These are phyloP conservation scores for Gliomastix tumulicola DNA, from an alignment of 2,329 filamentous ascomycete species.

Conservation along the genomic window DNA sequence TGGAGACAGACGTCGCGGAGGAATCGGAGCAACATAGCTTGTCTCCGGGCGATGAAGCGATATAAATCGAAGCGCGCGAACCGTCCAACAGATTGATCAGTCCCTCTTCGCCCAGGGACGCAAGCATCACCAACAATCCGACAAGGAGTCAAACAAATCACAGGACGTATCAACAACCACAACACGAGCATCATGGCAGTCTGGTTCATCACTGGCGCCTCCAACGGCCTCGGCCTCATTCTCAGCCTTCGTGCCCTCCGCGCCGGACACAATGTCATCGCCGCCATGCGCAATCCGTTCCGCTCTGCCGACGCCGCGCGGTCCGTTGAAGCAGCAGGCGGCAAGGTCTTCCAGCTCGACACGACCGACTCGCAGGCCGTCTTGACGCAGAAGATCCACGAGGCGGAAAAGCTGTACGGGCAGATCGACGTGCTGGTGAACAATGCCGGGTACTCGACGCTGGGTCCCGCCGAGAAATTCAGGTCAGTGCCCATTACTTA, in stretches of 20 bases:
- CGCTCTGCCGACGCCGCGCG: conserved; percentile 9
- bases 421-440: conserved; percentile 44
- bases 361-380: conserved; percentile 13
- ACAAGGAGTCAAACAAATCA: too few relatives aligned
- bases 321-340: conserved; percentile 12
- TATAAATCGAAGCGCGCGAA: too few relatives aligned
- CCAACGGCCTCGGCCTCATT: conserved; percentile 36
- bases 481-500: conserved; percentile 9
- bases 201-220: conserved; percentile 43
- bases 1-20: too few relatives aligned
- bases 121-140: too few relatives aligned
- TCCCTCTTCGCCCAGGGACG: too few relatives aligned
- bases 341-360: conserved; percentile 18
- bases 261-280: conserved; percentile 38
- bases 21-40: too few relatives aligned
- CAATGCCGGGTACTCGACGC: conserved; percentile 37
- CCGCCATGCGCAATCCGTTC: conserved; percentile 29
- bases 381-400: conserved; percentile 13
- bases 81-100: too few relatives aligned
- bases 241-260: conserved; percentile 32
- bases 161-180: too few relatives aligned
- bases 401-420: conserved; percentile 15
- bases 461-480: conserved; percentile 29
- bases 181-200: too few relatives aligned
- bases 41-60: too few relatives aligned